Evolutionary conservation across 495 filamentous ascomycete genomes (phyloP).

Genomic region (Penicillium antarcticum): DNA sequence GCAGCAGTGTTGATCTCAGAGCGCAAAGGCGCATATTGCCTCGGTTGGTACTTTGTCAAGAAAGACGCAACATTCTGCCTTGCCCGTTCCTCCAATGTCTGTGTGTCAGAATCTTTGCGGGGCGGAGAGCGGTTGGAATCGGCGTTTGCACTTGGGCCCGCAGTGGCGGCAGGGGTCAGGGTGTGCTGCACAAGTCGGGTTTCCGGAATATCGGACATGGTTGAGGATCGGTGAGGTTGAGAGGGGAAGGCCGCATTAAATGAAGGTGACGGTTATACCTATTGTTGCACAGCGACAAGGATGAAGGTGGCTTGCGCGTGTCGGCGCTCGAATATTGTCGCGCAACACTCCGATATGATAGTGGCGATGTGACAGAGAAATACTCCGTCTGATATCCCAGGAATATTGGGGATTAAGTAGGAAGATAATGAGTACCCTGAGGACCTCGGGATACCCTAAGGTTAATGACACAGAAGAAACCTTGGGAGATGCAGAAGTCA

Average conservation of each 20-base stretch:
- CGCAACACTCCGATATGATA: not conserved
- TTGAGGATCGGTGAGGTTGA: not conserved
- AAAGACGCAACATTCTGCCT: conserved; percentile 70
- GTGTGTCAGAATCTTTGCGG: conserved; percentile 19
- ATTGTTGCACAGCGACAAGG: not conserved
- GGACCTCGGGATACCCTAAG: not conserved
- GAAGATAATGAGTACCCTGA: conserved; percentile 2
- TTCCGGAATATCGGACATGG: not conserved
- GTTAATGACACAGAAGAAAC: not conserved
- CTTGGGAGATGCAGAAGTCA: not conserved
- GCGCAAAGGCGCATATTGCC: conserved; percentile 70
- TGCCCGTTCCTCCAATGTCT: conserved; percentile 45
- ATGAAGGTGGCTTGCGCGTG: not conserved
- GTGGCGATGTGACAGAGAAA: not conserved
- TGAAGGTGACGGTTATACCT: not conserved
- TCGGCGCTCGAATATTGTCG: not conserved
- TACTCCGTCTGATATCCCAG: not conserved
- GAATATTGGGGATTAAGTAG: not conserved
- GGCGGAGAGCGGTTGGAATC: conserved; percentile 20
- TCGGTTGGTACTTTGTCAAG: conserved; percentile 79
- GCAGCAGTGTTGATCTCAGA: conserved; percentile 26
- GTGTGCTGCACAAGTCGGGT: not conserved
- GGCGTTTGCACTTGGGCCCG: conserved; percentile 12
- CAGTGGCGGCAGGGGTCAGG: not conserved
- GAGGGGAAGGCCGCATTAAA: not conserved